These are phyloP conservation scores for Hypoxylon fragiforme DNA, from an alignment of 495 filamentous ascomycete species.

Conservation along the genomic window DNA sequence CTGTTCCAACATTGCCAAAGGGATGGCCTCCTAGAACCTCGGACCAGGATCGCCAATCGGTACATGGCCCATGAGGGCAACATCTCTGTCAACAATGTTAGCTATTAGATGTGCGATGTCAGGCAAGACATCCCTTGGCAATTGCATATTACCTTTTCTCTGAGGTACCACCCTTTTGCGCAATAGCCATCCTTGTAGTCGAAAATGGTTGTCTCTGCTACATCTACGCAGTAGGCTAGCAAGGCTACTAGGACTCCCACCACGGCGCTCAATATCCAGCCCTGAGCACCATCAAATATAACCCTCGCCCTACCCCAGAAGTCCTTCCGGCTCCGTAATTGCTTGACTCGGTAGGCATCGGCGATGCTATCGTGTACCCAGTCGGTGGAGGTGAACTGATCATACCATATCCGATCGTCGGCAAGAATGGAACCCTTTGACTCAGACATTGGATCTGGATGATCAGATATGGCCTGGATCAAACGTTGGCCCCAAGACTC, in stretches of 20 bases:
- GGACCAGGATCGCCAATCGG: slow-evolving; percentile 78
- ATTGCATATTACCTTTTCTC: slow-evolving; percentile 57
- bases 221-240: slow-evolving; percentile 86
- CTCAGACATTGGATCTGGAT: slow-evolving; percentile 55
- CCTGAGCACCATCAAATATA: slow-evolving; percentile 85
- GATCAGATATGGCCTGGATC: slow-evolving; percentile 52
- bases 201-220: slow-evolving; percentile 81
- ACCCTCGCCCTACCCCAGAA: slow-evolving; percentile 75
- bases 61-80: slow-evolving; percentile 70
- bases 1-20: slow-evolving; percentile 64
- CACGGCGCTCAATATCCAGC: slow-evolving; percentile 90
- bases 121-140: not conserved
- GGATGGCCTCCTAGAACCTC: slow-evolving; percentile 58
- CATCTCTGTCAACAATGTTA: slow-evolving; percentile 55
- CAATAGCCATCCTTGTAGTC: slow-evolving; percentile 93
- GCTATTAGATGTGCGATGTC: not conserved
- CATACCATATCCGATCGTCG: slow-evolving; percentile 96
- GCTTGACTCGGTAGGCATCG: slow-evolving; percentile 85
- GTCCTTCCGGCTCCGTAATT: slow-evolving; percentile 78
- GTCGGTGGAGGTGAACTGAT: slow-evolving; percentile 97
- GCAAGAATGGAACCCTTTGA: slow-evolving; percentile 62
- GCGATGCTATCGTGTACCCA: slow-evolving; percentile 99
- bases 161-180: slow-evolving; percentile 67
- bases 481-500: slow-evolving; percentile 63
- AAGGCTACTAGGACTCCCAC: slow-evolving; percentile 86